Conservation (phyloP, 352 stramenopile genomes). For the Pythium brachiatum region DNA sequence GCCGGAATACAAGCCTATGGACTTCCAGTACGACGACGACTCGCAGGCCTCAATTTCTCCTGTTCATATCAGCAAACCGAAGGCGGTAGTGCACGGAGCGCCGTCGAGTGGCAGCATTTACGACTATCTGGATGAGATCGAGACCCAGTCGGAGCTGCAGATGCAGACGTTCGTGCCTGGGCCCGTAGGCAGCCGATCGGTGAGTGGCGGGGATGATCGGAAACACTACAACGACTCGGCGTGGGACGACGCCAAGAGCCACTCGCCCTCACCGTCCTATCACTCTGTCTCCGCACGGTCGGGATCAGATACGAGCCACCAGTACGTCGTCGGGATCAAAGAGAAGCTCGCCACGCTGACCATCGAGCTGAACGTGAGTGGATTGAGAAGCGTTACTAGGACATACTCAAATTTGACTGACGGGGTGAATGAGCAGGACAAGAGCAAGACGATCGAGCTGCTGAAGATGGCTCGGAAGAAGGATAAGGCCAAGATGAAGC, state of each 20-base stretch:
- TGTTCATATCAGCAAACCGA: conserved; percentile 12
- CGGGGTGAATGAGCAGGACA: conserved; percentile 41
- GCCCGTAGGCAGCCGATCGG: conserved; percentile 16
- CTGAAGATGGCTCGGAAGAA: conserved; percentile 76
- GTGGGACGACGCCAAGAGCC: conserved; percentile 32
- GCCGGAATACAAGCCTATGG: conserved; percentile 33
- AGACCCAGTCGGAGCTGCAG: conserved; percentile 57
- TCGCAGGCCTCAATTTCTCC: conserved; percentile 30
- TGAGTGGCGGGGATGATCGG: conserved; percentile 13
- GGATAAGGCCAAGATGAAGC: conserved; percentile 62
- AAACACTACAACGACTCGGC: conserved; percentile 27
- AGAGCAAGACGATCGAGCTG: conserved; percentile 82
- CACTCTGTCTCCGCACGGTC: conserved; percentile 33
- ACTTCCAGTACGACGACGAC: conserved; percentile 27
- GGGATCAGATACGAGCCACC: conserved; percentile 36
- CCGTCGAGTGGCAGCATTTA: conserved; percentile 52
- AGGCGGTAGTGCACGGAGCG: background rate
- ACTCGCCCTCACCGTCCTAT: conserved; percentile 30
- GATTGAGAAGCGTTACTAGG: too few relatives aligned
- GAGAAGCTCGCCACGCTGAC: conserved; percentile 76
- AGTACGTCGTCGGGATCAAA: conserved; percentile 72
- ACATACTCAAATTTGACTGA: too few relatives aligned
- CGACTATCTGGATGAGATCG: conserved; percentile 74
- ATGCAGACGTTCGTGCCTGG: conserved; percentile 30
- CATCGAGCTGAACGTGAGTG: conserved; percentile 71